These are phyloP conservation scores for Mycena filopes DNA, from an alignment of 768 basidiomycete species.

Conservation along the genomic window DNA sequence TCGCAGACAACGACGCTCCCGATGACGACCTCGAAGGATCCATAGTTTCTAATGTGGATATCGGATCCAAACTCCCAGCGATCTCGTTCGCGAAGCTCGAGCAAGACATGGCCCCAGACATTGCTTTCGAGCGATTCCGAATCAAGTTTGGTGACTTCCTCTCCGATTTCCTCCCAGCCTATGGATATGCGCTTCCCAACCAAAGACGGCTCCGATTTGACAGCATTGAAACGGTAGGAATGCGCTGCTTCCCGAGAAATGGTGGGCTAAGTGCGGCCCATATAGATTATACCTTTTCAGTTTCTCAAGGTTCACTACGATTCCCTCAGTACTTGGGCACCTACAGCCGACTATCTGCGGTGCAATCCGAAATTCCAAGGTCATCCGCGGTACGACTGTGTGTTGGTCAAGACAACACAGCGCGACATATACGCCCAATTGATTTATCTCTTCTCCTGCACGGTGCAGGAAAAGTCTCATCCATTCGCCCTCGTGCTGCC, in stretches of 20 bases:
- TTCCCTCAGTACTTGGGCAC: not conserved
- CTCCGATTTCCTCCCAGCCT: not conserved
- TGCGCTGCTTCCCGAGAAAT: not conserved
- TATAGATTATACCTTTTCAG: not conserved
- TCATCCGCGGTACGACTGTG: not conserved
- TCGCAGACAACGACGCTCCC: not conserved
- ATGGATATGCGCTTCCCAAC: not conserved
- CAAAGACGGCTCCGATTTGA: not conserved
- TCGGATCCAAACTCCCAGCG: not conserved
- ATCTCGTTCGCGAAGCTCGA: conserved; percentile 2
- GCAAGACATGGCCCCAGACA: not conserved
- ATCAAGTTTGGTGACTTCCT: not conserved
- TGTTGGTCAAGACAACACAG: not conserved
- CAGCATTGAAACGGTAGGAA: not conserved
- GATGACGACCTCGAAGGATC: conserved; percentile 1
- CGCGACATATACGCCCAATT: not conserved
- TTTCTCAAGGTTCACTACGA: conserved; percentile 2
- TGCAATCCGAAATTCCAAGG: conserved; percentile 7
- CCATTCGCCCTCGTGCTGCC: not conserved
- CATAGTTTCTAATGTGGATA: conserved; percentile 1
- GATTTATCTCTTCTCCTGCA: not conserved
- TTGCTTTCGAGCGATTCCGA: not conserved
- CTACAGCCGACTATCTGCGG: conserved; percentile 1
- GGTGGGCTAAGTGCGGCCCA: no score
- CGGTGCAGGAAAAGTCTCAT: not conserved